Evolutionary conservation across 2,329 filamentous ascomycete genomes (phyloP), one percentile per base, ranked within the genome.

Genomic region (Epichloe festucae): DNA sequence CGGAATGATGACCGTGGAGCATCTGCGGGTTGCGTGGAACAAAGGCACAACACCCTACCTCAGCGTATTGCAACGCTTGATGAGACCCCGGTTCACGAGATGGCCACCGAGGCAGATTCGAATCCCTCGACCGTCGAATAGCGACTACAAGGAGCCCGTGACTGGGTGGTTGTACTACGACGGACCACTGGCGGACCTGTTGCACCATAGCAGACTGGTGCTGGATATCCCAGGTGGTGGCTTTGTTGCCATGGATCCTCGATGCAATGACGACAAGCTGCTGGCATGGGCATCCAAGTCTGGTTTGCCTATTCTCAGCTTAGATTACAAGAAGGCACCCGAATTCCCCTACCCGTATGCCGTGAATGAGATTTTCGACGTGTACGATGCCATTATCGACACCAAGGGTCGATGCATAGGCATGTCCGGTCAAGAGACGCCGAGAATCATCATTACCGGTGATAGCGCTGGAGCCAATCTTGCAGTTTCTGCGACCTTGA

Each of bases 241-340:
- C 0, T 98, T 94, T 58, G 90, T 98, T 12, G 90, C 93, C 17
- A 98, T 98, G 93, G 83, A 88, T 53, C 93, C 93, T n/a, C 76
- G 93, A 46, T 87, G 85, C 60, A 89, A 94, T 60, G 93, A 98
- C 63, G 93, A 98, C 67, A 95, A 94, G 67, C 74, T 98, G 17
- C 81, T 95, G 59, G 82, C 87, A 2, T 98, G 93, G 93, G 89
- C 93, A 0, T 86, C 85, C 15, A 90, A 87, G 66, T 87, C 87
- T 0, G 88, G 89, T 0, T 66, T 95, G n/a, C 91, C 93, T 0
- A 78, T 98, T 5, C 70, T 98, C 52, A 95, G 91, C 60, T 69
- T 98, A 53, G 89, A 98, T 63, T 98, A 98, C 69, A 67, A 63
- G 52, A 76, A 75, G 56, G 74, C 74, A 0, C 75, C 75, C 3